Conservation (phyloP, 306 rosid species). For the Trifolium repens region DNA sequence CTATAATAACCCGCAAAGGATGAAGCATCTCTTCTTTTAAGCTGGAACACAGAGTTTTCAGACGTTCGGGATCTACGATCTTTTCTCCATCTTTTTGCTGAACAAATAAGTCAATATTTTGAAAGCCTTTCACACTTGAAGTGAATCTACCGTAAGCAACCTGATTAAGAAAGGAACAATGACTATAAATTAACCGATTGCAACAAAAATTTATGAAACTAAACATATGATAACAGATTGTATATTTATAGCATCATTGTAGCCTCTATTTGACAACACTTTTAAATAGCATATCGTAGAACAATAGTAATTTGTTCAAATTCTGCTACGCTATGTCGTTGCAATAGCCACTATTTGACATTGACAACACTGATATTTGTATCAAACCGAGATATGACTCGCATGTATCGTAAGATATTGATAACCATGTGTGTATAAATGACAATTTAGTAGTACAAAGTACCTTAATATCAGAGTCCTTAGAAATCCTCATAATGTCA, state of each 20-base stretch:
- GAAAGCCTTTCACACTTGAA: slow-evolving; percentile 59
- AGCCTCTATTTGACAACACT: not conserved
- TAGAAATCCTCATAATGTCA: slow-evolving; percentile 84
- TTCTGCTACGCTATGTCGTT: not conserved
- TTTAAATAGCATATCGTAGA: not conserved
- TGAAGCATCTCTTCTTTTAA: slow-evolving; percentile 76
- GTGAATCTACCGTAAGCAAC: slow-evolving; percentile 75
- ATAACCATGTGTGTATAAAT: not conserved
- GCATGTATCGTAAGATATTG: not conserved
- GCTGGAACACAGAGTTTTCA: slow-evolving; percentile 62
- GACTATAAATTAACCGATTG: not conserved
- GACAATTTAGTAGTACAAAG: slow-evolving; percentile 14
- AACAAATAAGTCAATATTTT: slow-evolving; percentile 69
- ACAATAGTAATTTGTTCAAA: not conserved
- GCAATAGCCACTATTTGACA: not conserved
- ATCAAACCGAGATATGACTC: not conserved
- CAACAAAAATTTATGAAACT: not conserved
- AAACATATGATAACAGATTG: slow-evolving; percentile 10
- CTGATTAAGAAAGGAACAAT: slow-evolving; percentile 47
- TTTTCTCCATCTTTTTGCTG: slow-evolving; percentile 71
- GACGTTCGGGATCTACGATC: slow-evolving; percentile 71
- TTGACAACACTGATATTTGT: not conserved
- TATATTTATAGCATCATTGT: no score
- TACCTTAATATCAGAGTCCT: slow-evolving; percentile 86
- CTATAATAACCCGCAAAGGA: slow-evolving; percentile 72